These are phyloP conservation scores for Dioscorea cayenensis DNA, from an alignment of 116 monocot species.

Conservation along the genomic window DNA sequence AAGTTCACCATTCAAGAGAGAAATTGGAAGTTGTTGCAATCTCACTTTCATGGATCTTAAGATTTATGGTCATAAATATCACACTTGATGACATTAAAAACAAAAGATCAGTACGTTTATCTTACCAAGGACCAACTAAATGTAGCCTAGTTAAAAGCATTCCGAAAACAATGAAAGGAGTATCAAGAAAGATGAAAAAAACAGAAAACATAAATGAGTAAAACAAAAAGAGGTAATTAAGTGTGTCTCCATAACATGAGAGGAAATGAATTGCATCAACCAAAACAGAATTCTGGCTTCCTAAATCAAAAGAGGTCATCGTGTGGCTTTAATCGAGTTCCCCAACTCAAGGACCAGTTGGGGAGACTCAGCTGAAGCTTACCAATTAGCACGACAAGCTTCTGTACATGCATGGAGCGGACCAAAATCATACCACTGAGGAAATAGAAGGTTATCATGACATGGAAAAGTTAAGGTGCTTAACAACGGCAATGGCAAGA, in stretches of 20 bases:
- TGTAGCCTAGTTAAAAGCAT: constrained; percentile 89
- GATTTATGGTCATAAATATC: background rate
- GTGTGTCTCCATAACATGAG: constrained; percentile 41
- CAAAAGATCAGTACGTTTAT: background rate
- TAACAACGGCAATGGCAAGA: constrained; percentile 66
- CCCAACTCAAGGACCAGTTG: constrained; percentile 77
- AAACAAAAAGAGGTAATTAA: background rate
- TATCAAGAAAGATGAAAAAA: constrained; percentile 8
- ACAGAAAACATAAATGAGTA: background rate
- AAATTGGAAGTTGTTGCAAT: background rate
- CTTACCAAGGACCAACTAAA: constrained; percentile 91
- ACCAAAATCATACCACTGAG: background rate
- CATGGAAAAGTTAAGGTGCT: background rate
- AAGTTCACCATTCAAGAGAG: background rate
- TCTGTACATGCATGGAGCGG: background rate
- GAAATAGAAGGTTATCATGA: background rate
- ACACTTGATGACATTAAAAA: background rate
- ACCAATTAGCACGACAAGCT: constrained; percentile 82
- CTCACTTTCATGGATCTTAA: background rate
- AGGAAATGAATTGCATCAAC: constrained; percentile 83
- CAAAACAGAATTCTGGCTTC: constrained; percentile 64
- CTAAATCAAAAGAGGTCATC: constrained; percentile 85
- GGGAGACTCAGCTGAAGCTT: constrained; percentile 71
- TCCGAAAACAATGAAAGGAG: constrained; percentile 39
- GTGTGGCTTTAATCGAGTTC: constrained; percentile 65